Percentiles rank a stretch among this genome's conserved stretches.
phyloP scores from a whole-genome alignment of 345 rosid species.

The Fremontodendron californicum region DNA sequence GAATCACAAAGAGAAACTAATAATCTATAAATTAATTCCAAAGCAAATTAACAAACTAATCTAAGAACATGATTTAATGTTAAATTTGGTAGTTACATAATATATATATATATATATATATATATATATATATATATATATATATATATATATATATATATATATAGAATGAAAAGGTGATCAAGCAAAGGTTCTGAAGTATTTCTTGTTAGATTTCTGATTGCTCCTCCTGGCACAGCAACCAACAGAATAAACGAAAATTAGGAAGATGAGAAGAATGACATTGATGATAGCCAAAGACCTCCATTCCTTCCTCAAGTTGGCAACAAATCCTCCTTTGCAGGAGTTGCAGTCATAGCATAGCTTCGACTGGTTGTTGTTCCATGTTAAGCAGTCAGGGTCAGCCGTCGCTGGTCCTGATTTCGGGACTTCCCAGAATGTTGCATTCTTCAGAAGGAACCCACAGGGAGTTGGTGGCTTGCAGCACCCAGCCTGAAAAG shows the following conservation, averaged over 20 bases:
- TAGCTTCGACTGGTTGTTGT: conserved; percentile 33
- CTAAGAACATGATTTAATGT: background rate
- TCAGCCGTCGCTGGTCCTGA: background rate
- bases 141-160: too few species aligned
- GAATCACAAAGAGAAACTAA: background rate
- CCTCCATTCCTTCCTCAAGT: conserved; percentile 43
- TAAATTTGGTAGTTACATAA: too few species aligned
- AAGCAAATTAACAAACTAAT: background rate
- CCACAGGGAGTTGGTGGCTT: conserved; percentile 58
- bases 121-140: too few species aligned
- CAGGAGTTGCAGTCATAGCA: conserved; percentile 59
- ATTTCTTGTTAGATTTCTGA: conserved; percentile 8
- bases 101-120: too few species aligned
- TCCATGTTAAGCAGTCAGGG: conserved; percentile 52
- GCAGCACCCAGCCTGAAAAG: conserved; percentile 57
- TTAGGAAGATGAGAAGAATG: conserved; percentile 21
- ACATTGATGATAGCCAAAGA: conserved; percentile 25
- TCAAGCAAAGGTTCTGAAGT: background rate
- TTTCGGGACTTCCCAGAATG: conserved; percentile 33
- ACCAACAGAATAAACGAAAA: conserved; percentile 31
- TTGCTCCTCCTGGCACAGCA: conserved; percentile 32
- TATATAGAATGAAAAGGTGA: background rate
- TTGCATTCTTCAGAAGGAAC: conserved; percentile 35
- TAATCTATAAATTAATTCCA: background rate
- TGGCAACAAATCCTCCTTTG: conserved; percentile 44